Evolutionary conservation across 108 stramenopile genomes (phyloP), one percentile per base, ranked within the genome.

Genomic region (Cyclotella baltica): DNA sequence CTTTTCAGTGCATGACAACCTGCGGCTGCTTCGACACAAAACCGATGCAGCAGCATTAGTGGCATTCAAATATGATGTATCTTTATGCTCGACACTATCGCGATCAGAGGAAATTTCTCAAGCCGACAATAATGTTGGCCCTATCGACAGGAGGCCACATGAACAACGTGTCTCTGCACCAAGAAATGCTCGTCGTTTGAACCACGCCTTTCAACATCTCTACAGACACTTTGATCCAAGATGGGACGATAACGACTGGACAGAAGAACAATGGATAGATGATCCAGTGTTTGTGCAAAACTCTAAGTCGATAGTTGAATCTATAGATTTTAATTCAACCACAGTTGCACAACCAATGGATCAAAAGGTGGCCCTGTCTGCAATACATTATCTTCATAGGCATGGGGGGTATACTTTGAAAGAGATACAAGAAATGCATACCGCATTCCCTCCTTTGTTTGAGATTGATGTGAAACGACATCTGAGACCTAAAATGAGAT

Each of bases 401-500:
- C 55, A 77, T 50, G 87, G 75, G 23, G 87, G 87, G 2, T 94
- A 90, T 50, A 51, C 88, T 11, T 65, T 73, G 20, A 72, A 87
- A n/a, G 73, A 89, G 58, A 81, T 94, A 4, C 36, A 77, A 34
- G 52, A 73, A 33, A 87, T 90, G 88, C 85, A 87, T 62, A 58
- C 50, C 33, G 33, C 75, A 19, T 94, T 94, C 72, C 93, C 93
- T 30, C 93, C 93, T 2, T 64, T 94, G 29, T 67, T 94, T 38
- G 82, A 81, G 29, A 68, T 94, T 3, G 76, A 90, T 63, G 91
- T 91, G 0, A 40, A 64, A 29, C 62, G 91, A 29, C 93, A 94
- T 72, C 46, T 94, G 59, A 78, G 88, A 29, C 93, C 93, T 35
- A 94, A 94, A 68, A 72, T 94, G 80, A 80, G 84, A 53, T 94